phyloP scores from a whole-genome alignment of 1,139 yeast genomes.

The Blastobotrys ciferrii region DNA sequence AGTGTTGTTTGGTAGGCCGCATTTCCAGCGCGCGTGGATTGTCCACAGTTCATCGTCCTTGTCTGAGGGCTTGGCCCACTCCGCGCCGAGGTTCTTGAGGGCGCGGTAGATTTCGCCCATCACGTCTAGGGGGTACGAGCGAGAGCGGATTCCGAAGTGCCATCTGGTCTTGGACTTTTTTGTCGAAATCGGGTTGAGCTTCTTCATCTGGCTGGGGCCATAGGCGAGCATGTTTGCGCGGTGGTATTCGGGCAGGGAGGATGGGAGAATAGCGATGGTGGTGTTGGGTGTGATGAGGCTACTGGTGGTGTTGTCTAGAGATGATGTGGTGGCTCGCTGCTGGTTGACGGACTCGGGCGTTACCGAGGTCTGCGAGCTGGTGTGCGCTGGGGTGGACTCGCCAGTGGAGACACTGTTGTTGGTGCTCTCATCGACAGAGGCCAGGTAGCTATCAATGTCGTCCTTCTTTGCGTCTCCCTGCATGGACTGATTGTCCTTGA shows the following conservation, averaged over 20 bases:
- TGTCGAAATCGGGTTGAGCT: slow-evolving; percentile 69
- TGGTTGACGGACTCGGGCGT: neutral
- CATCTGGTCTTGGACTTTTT: slow-evolving; percentile 93
- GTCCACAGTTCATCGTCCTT: slow-evolving; percentile 95
- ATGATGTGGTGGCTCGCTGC: neutral
- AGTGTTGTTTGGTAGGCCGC: slow-evolving; percentile 55
- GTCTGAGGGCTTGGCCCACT: slow-evolving; percentile 93
- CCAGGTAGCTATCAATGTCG: slow-evolving; percentile 36
- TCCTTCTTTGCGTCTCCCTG: slow-evolving; percentile 30
- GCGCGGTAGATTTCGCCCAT: slow-evolving; percentile 99
- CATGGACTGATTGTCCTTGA: slow-evolving; percentile 65
- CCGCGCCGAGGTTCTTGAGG: slow-evolving; percentile 88
- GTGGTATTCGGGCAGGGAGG: slow-evolving; percentile 91
- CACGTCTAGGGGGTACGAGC: slow-evolving; percentile 95
- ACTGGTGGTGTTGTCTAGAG: slow-evolving; percentile 16
- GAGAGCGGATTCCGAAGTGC: slow-evolving; percentile 97
- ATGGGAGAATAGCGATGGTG: slow-evolving; percentile 88
- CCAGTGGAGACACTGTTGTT: neutral
- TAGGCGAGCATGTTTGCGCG: slow-evolving; percentile 84
- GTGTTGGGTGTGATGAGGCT: slow-evolving; percentile 42
- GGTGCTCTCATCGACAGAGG: slow-evolving; percentile 8
- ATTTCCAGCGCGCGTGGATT: slow-evolving; percentile 93
- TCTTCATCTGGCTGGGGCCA: slow-evolving; percentile 39
- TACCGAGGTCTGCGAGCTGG: neutral
- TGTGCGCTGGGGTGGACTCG: slow-evolving; percentile 5